Evolutionary conservation across 2,329 filamentous ascomycete species (phyloP), one percentile per base, ranked within the genome.

Genomic region (Fusarium sp.): DNA sequence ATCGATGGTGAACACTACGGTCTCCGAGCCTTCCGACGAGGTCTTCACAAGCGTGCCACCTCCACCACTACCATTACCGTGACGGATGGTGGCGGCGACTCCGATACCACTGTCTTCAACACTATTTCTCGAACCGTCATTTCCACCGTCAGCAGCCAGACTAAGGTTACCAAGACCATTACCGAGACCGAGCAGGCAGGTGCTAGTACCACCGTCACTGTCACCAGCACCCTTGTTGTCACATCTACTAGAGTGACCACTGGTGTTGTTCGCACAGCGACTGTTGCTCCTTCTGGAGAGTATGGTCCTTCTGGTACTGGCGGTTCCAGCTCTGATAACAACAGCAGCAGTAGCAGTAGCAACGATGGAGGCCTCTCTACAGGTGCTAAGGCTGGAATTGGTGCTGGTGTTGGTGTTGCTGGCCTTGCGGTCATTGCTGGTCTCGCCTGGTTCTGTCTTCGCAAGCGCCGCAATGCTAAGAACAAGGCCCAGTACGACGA

Each of bases 371-470:
- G 83, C 9, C 79, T 85, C 15, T 83, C 82, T 3, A 83, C 80
- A 12, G 84, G 83, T 35, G 84, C 83, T 69, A 84, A 85, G 81
- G 83, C 82, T 48, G 84, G 84, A 61, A 85, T 85, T 42, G 84
- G 84, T 60, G 81, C 81, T 28, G 84, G 82, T 57, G 81, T 79
- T 24, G 83, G 80, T 69, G 76, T 83, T 28, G 84, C 72, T 58
- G 84, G 76, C 26, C 78, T 85, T 15, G 69, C 78, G 41, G n/a
- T 83, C 62, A 63, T 84, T 50, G 79, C 64, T 48, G 76, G 66
- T 26, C 62, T 80, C 50, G 39, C 79, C 47, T 81, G 79, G 75
- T 79, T 80, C 73, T 79, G 78, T 69, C 59, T 81, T 58, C 76
- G 77, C 67, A 76, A 78, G 63, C 80, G 83, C 66, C 77, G 80